These are phyloP conservation scores for Miscanthus lutarioriparius DNA, from an alignment of 176 grass and related monocot genomes.

Conservation along the genomic window DNA sequence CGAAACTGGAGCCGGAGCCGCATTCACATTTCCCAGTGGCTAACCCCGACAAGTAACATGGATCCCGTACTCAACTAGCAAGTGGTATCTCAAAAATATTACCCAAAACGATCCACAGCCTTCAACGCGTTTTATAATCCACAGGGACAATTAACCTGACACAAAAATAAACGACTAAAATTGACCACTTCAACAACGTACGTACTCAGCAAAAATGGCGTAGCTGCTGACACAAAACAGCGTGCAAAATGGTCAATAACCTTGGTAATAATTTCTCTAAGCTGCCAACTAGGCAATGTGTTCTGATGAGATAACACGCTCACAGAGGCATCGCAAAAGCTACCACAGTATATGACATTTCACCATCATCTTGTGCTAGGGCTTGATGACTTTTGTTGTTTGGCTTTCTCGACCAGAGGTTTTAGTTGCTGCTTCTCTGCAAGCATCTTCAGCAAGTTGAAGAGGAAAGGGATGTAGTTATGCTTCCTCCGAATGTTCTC, in stretches of 20 bases:
- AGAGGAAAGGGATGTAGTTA: constrained; percentile 97
- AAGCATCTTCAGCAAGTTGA: constrained; percentile 89
- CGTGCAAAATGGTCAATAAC: constrained; percentile 29
- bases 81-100: neutral
- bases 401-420: constrained; percentile 75
- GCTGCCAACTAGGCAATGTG: constrained; percentile 17
- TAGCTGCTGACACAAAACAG: constrained; percentile 11
- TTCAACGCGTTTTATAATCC: neutral
- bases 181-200: constrained; percentile 1
- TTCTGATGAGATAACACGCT: constrained; percentile 17
- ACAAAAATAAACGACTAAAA: constrained; percentile 31
- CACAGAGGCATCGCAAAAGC: constrained; percentile 3
- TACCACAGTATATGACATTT: neutral
- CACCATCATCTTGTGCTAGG: constrained; percentile 32
- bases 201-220: neutral
- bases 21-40: neutral
- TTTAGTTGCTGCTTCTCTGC: constrained; percentile 91
- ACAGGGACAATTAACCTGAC: neutral
- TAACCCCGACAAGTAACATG: neutral
- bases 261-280: constrained; percentile 29
- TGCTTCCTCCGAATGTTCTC: constrained; percentile 97
- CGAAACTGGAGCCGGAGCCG: too few relatives aligned
- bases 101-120: neutral
- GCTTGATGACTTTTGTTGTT: constrained; percentile 55
- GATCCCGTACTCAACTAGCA: neutral